Evolutionary conservation across 2,329 filamentous ascomycete species (phyloP), one percentile per base, ranked within the genome.

Genomic region (Cladorrhinum sp.): DNA sequence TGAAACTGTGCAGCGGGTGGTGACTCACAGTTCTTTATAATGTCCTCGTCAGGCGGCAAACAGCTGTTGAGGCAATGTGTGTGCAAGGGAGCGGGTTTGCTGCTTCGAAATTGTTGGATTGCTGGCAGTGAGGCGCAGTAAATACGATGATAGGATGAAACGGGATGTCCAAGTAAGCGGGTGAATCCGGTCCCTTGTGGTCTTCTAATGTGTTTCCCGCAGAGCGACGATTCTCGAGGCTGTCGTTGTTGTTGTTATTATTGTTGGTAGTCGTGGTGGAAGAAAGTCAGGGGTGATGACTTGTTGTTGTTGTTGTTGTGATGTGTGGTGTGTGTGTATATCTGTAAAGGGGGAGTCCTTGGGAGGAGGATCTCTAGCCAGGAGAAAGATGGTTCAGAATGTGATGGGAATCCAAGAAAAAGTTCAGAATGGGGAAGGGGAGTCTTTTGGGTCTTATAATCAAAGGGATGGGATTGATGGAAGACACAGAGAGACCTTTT

Each of bases 1-100:
- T 14, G 46, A 62, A 66, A 64, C 58, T 55, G 50, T 58, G 46
- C 55, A 57, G 64, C 57, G 62, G 59, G 59, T 61, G 60, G 64
- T 72, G 71, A 72, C 71, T 72, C 70, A 72, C 70, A 69, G 58
- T 64, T 18, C 42, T 46, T 62, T 61, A 26, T 57, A 58, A 57
- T 52, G 54, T 61, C 59, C 59, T 51, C 42, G 54, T 62, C 53
- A 55, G 48, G 51, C 48, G 64, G 63, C 63, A 65, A 64, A 42
- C 54, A 53, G 14, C 53, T 50, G 58, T 54, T 60, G 67, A 62
- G 64, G 68, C 65, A 62, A 66, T 65, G 68, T 16, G 54, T 28
- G 63, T 68, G 66, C 67, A 68, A 67, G 63, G 61, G 65, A 60
- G 66, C 62, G 64, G 42, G 18, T 46, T 18, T 46, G n/a, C 42